Conservation (phyloP, 345 rosid species). For the Citrus sp. region DNA sequence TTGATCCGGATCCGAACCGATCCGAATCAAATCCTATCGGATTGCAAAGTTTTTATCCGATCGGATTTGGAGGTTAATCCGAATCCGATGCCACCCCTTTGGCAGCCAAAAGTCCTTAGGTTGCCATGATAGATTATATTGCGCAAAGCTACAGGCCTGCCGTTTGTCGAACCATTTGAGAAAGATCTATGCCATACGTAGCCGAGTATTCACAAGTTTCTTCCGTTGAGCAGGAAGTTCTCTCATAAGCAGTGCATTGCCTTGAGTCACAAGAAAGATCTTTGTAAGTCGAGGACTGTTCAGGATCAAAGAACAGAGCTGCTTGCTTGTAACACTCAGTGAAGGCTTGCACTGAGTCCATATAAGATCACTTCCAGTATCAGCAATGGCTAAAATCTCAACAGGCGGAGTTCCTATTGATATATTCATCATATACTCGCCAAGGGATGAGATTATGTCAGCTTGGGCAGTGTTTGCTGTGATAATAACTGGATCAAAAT, state of each 20-base stretch:
- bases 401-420: constrained; percentile 27
- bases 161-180: constrained; percentile 34
- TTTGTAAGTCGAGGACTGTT: constrained; percentile 37
- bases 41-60: too few species aligned
- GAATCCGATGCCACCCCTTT: too few species aligned
- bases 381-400: constrained; percentile 10
- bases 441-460: not conserved
- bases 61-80: too few species aligned
- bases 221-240: not conserved
- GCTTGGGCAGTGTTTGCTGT: not conserved
- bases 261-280: constrained; percentile 28
- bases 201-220: constrained; percentile 26
- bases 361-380: constrained; percentile 27
- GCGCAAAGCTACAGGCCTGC: constrained; percentile 32
- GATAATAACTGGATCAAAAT: not conserved
- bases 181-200: constrained; percentile 32
- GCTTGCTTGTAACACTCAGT: constrained; percentile 27
- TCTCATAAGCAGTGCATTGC: constrained; percentile 13
- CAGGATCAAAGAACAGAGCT: constrained; percentile 35
- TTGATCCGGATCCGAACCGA: too few species aligned
- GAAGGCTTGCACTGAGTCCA: constrained; percentile 42
- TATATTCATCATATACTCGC: constrained; percentile 20
- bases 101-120: too few species aligned
- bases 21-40: too few species aligned
- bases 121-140: not conserved